phyloP scores from a whole-genome alignment of 2,329 filamentous ascomycete genomes.

The Cladosporium sp. region DNA sequence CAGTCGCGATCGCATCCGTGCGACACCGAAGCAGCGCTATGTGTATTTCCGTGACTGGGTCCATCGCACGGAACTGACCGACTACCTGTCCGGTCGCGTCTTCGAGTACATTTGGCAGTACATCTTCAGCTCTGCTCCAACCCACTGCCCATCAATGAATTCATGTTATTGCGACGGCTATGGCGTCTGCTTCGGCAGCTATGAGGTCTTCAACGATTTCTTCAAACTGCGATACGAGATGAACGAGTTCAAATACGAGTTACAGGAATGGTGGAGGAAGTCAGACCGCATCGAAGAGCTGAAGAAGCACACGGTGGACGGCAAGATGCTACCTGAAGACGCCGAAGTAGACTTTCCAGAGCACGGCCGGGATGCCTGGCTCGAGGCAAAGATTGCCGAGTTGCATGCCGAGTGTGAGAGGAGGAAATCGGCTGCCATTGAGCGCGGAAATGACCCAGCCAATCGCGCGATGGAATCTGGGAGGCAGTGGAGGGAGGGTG shows the following conservation, averaged over 20 bases:
- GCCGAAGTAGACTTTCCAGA: constrained; percentile 35
- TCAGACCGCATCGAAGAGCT: constrained; percentile 34
- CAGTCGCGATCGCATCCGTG: constrained; percentile 52
- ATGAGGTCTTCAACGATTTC: constrained; percentile 46
- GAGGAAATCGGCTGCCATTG: constrained; percentile 42
- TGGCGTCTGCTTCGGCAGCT: constrained; percentile 56
- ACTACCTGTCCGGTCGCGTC: constrained; percentile 55
- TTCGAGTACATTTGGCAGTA: constrained; percentile 64
- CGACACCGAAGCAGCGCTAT: constrained; percentile 51
- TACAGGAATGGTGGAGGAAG: constrained; percentile 41
- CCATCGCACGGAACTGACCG: constrained; percentile 51
- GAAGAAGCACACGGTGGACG: constrained; percentile 36
- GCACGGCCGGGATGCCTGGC: constrained; percentile 39
- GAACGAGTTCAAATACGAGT: constrained; percentile 37
- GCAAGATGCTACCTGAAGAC: constrained; percentile 33
- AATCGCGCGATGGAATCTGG: constrained; percentile 51
- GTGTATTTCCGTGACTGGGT: constrained; percentile 59
- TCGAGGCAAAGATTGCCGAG: constrained; percentile 42
- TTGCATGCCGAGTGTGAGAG: constrained; percentile 41
- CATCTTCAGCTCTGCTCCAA: constrained; percentile 51
- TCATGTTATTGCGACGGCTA: constrained; percentile 62
- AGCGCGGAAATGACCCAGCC: constrained; percentile 49
- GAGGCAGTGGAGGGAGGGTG: constrained; percentile 52
- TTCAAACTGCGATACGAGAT: constrained; percentile 43
- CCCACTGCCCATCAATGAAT: constrained; percentile 50